phyloP scores from a whole-genome alignment of 805 yeast genomes.

The Geotrichum ghanense region DNA sequence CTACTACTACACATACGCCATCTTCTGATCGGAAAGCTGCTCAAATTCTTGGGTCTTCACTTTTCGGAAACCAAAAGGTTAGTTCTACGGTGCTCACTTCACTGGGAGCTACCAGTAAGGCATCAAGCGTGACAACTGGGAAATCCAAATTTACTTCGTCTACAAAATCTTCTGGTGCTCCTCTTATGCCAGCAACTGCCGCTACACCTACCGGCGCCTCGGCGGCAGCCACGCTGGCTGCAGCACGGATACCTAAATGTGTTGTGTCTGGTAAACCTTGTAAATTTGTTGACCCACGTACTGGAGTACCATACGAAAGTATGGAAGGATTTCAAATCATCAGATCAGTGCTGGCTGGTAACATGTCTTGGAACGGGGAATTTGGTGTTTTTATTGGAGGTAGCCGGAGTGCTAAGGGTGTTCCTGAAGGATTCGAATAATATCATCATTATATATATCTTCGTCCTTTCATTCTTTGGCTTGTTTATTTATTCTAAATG shows the following conservation, averaged over 20 bases:
- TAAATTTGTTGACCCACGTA: slow-evolving; percentile 75
- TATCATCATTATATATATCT: no score
- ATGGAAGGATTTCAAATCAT: slow-evolving; percentile 70
- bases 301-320: slow-evolving; percentile 77
- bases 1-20: not conserved
- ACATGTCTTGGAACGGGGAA: slow-evolving; percentile 39
- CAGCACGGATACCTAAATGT: slow-evolving; percentile 37
- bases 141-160: not conserved
- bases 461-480: no score
- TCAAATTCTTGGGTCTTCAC: not conserved
- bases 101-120: not conserved
- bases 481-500: no score
- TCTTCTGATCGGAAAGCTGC: not conserved
- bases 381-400: slow-evolving; percentile 35
- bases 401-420: slow-evolving; percentile 64
- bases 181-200: slow-evolving; percentile 29
- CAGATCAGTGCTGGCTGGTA: slow-evolving; percentile 36
- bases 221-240: not conserved
- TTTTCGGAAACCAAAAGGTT: not conserved
- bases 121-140: not conserved
- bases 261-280: slow-evolving; percentile 74
- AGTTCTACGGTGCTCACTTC: not conserved
- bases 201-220: slow-evolving; percentile 1
- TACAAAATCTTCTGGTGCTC: slow-evolving; percentile 7
- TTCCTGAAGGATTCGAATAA: slow-evolving; percentile 65